phyloP scores from a whole-genome alignment of 495 filamentous ascomycete genomes.

The Annulohypoxylon moriforme region DNA sequence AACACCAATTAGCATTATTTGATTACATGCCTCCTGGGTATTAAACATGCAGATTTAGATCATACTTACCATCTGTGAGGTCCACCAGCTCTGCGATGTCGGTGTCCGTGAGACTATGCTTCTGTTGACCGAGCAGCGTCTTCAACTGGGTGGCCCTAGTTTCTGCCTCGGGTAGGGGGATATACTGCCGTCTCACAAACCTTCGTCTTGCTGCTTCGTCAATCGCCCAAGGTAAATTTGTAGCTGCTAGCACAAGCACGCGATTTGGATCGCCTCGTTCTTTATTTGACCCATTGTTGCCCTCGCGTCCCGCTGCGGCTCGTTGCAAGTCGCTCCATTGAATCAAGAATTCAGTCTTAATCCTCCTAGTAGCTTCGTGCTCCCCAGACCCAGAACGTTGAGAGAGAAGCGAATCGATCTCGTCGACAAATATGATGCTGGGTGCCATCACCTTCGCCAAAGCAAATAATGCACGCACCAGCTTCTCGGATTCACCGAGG shows the following conservation, averaged over 20 bases:
- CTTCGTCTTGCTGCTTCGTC: conserved; percentile 93
- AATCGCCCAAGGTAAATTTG: conserved; percentile 97
- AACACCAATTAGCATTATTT: conserved; percentile 17
- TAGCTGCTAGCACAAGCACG: conserved; percentile 94
- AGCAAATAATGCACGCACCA: conserved; percentile 91
- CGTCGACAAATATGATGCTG: conserved; percentile 98
- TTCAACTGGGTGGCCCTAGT: conserved; percentile 82
- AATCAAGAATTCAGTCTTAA: conserved; percentile 98
- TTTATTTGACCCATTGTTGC: conserved; percentile 47
- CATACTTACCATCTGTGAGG: conserved; percentile 81
- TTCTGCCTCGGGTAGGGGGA: conserved; percentile 86
- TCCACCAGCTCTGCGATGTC: conserved; percentile 83
- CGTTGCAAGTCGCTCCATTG: conserved; percentile 95
- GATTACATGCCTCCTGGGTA: not conserved
- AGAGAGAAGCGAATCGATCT: conserved; percentile 95
- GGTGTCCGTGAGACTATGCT: conserved; percentile 76
- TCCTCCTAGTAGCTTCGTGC: conserved; percentile 90
- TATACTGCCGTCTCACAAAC: conserved; percentile 96
- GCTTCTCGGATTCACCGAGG: conserved; percentile 95
- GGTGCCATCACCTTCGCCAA: conserved; percentile 91
- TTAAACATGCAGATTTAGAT: not conserved
- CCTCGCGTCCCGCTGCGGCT: conserved; percentile 88
- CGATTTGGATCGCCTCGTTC: conserved; percentile 86
- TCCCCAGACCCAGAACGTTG: conserved; percentile 85
- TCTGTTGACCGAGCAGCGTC: conserved; percentile 85